Conservation (phyloP, 257 asterid genomes). For the Euphrasia confusa region DNA sequence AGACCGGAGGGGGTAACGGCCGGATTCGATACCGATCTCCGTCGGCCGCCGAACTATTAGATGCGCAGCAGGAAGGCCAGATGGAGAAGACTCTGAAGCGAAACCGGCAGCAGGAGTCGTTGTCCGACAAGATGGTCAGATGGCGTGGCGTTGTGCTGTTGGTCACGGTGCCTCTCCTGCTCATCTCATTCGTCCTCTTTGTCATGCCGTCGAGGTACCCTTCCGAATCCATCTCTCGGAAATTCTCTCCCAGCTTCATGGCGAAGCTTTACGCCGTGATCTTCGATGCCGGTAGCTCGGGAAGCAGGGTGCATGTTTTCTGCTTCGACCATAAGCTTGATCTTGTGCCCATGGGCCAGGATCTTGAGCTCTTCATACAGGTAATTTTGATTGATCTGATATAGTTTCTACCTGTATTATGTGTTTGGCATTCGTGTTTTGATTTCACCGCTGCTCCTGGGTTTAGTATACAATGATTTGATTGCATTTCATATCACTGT, state of each 20-base stretch:
- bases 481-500: too few relatives aligned
- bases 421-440: too few relatives aligned
- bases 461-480: too few relatives aligned
- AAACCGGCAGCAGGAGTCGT: conserved; percentile 39
- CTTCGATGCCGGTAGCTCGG: conserved; percentile 93
- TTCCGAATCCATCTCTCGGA: conserved; percentile 36
- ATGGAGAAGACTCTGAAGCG: conserved; percentile 74
- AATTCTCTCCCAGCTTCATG: conserved; percentile 37
- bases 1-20: conserved; percentile 70
- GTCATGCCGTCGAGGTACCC: conserved; percentile 37
- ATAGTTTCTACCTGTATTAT: background rate
- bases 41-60: conserved; percentile 79
- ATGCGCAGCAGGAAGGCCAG: conserved; percentile 57
- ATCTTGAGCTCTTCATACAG: conserved; percentile 72
- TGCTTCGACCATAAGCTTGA: conserved; percentile 63
- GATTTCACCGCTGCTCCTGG: too few relatives aligned
- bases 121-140: conserved; percentile 64
- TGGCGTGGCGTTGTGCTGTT: conserved; percentile 63
- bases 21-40: conserved; percentile 96
- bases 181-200: conserved; percentile 41
- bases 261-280: conserved; percentile 63
- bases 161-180: conserved; percentile 57
- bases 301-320: conserved; percentile 91
- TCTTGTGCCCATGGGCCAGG: conserved; percentile 73
- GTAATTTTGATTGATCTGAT: conserved; percentile 25